Evolutionary conservation across 306 rosid species (phyloP).

Genomic region (Cercis canadensis): DNA sequence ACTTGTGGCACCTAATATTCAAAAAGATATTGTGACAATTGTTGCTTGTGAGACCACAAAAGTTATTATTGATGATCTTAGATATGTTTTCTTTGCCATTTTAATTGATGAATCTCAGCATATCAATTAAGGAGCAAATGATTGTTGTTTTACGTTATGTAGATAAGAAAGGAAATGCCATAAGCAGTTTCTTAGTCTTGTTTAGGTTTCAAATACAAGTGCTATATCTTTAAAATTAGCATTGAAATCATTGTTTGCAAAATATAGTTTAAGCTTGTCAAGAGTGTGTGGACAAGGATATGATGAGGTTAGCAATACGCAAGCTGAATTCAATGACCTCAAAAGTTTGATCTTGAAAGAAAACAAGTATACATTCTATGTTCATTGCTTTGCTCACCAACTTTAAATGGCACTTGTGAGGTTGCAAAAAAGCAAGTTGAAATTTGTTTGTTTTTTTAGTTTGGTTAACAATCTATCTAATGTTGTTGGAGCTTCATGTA

Average conservation of each 20-base stretch:
- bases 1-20: not conserved
- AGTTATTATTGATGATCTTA: not conserved
- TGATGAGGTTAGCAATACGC: too few relatives aligned
- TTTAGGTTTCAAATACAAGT: not conserved
- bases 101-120: not conserved
- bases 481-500: not conserved
- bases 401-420: slow-evolving; percentile 2
- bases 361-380: not conserved
- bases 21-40: not conserved
- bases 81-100: not conserved
- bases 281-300: too few relatives aligned
- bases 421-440: not conserved
- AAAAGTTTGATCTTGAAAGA: too few relatives aligned
- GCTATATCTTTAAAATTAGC: not conserved
- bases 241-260: not conserved
- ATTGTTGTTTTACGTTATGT: not conserved
- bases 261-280: too few relatives aligned
- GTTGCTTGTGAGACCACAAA: not conserved
- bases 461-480: not conserved
- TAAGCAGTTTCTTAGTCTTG: not conserved
- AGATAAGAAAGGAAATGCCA: not conserved
- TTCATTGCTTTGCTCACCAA: slow-evolving; percentile 24
- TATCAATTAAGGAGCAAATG: not conserved
- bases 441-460: not conserved
- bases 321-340: too few relatives aligned